phyloP scores from a whole-genome alignment of 139 green algal species.

The Micromonas commoda region DNA sequence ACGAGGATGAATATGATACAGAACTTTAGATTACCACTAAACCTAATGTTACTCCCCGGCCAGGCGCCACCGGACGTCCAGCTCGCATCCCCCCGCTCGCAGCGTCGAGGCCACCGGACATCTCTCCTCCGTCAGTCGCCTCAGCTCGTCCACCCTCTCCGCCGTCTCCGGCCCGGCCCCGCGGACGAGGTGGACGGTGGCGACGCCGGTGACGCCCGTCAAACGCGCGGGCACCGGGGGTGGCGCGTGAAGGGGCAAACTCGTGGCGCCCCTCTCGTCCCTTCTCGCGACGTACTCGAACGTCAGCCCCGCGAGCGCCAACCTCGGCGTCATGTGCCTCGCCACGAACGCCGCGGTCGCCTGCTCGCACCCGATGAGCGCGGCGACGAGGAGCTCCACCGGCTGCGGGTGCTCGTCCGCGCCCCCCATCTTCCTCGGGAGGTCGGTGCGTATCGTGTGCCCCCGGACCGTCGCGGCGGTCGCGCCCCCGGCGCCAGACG shows the following conservation, averaged over 20 bases:
- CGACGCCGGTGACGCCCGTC: neutral
- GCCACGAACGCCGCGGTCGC: slow-evolving; percentile 25
- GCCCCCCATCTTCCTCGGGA: slow-evolving; percentile 3
- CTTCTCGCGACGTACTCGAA: slow-evolving; percentile 25
- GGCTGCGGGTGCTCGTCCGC: slow-evolving; percentile 16
- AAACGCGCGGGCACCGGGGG: neutral
- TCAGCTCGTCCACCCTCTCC: slow-evolving; percentile 1
- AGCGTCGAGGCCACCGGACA: slow-evolving; percentile 24
- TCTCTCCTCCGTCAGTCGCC: neutral
- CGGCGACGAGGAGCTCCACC: slow-evolving; percentile 27
- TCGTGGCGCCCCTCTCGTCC: neutral
- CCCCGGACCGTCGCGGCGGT: neutral
- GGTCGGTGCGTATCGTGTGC: slow-evolving; percentile 4
- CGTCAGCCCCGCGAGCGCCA: slow-evolving; percentile 1
- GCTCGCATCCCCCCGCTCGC: neutral
- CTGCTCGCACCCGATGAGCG: slow-evolving; percentile 29
- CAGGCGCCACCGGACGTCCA: slow-evolving; percentile 3
- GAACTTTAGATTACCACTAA: too few relatives aligned
- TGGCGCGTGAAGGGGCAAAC: neutral
- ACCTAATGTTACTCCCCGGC: too few relatives aligned
- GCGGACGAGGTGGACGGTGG: slow-evolving; percentile 3
- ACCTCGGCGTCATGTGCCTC: slow-evolving; percentile 22
- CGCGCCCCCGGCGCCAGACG: too few relatives aligned
- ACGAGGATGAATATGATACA: too few relatives aligned
- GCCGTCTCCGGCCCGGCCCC: neutral